phyloP scores from a whole-genome alignment of 768 basidiomycete genomes.

The Serendipita sp. region DNA sequence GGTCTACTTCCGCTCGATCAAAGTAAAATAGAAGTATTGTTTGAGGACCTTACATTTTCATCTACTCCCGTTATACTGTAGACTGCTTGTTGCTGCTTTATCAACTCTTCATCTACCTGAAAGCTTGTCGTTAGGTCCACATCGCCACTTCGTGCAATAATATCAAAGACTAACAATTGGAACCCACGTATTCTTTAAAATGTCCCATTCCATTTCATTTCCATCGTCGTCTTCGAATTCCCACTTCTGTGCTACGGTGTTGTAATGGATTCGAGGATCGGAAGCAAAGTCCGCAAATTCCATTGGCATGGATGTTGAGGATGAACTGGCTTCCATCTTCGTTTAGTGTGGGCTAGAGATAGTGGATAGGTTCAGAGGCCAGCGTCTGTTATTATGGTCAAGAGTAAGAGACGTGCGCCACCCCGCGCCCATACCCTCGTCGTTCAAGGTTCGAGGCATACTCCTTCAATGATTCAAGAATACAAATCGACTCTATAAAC shows the following conservation, averaged over 20 bases:
- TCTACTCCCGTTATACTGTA: conserved; percentile 89
- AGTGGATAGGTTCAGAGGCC: no score
- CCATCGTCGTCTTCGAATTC: conserved; percentile 81
- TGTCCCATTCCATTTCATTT: conserved; percentile 79
- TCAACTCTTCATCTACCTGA: conserved; percentile 73
- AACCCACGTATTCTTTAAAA: conserved; percentile 59
- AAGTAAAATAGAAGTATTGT: conserved; percentile 12
- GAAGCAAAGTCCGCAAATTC: conserved; percentile 45
- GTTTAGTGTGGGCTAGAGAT: no score
- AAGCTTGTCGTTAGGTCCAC: not conserved
- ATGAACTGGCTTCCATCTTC: not conserved
- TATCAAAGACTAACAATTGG: conserved; percentile 45
- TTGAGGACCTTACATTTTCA: conserved; percentile 53
- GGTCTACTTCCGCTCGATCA: conserved; percentile 30
- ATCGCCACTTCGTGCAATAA: not conserved
- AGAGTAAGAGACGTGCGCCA: no score
- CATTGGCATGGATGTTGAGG: not conserved
- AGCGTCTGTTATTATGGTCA: no score
- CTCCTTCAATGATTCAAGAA: no score
- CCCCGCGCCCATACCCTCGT: no score
- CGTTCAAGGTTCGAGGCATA: no score
- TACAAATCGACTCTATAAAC: no score
- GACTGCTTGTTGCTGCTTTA: conserved; percentile 85
- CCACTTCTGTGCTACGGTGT: conserved; percentile 61
- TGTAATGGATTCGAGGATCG: conserved; percentile 74